Conservation (phyloP, 768 basidiomycete genomes). For the Tricholoma terreum region DNA sequence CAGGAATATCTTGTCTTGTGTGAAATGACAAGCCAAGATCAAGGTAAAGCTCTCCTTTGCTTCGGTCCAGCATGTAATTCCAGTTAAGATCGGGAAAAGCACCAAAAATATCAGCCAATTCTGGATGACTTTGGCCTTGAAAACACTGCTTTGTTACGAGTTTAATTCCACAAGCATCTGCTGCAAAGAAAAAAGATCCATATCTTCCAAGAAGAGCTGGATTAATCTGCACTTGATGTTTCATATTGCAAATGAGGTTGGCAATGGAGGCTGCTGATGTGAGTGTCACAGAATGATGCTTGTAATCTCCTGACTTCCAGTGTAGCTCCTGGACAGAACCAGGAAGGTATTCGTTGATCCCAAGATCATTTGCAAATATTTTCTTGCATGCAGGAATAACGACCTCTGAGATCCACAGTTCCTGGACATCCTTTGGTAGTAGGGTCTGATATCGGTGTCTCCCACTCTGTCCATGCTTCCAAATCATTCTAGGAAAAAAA, state of each 20-base stretch:
- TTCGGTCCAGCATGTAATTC: not conserved
- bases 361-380: not conserved
- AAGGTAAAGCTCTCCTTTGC: no score
- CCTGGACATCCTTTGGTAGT: not conserved
- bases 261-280: not conserved
- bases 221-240: not conserved
- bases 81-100: not conserved
- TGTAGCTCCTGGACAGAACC: not conserved
- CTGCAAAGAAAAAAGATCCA: not conserved
- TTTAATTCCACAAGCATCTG: not conserved
- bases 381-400: not conserved
- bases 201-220: not conserved
- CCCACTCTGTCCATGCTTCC: not conserved
- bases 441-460: not conserved
- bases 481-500: not conserved
- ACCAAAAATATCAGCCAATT: not conserved
- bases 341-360: not conserved
- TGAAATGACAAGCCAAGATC: no score
- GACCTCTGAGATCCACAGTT: not conserved
- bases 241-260: not conserved
- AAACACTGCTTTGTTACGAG: not conserved
- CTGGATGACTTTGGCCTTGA: not conserved
- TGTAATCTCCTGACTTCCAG: not conserved
- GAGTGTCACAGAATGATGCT: not conserved
- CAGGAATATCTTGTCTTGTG: no score